Evolutionary conservation across 2,329 filamentous ascomycete genomes (phyloP).

Genomic region (Penicillium sp.): DNA sequence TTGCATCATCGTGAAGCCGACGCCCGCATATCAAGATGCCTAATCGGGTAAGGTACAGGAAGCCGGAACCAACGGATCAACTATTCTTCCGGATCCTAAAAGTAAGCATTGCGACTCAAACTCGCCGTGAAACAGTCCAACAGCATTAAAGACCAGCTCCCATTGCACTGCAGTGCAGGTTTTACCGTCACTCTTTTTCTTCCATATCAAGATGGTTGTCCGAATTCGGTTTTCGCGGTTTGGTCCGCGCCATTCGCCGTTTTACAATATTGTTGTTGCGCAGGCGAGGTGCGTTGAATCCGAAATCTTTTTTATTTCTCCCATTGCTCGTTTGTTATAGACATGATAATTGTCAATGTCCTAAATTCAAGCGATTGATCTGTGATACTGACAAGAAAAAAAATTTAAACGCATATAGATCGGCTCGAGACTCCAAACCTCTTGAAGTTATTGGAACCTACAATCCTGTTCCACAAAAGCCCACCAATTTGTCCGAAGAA

Average conservation of each 20-base stretch:
- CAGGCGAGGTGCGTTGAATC: constrained; percentile 69
- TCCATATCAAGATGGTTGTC: constrained; percentile 67
- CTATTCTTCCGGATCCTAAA: constrained; percentile 6
- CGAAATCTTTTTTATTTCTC: neutral
- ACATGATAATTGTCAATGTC: neutral
- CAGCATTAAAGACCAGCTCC: too few relatives aligned
- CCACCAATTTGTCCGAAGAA: constrained; percentile 47
- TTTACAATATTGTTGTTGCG: constrained; percentile 96
- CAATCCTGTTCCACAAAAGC: constrained; percentile 56
- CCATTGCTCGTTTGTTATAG: too few relatives aligned
- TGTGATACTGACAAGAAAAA: constrained; percentile 3
- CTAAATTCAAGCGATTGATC: neutral
- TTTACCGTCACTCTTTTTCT: neutral
- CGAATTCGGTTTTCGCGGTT: constrained; percentile 93
- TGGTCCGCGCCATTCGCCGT: constrained; percentile 78
- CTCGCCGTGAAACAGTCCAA: neutral
- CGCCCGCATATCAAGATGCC: constrained; percentile 5
- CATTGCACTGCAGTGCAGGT: neutral
- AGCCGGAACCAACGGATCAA: constrained; percentile 24
- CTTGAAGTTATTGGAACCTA: constrained; percentile 82
- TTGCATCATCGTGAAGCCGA: constrained; percentile 19
- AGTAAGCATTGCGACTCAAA: neutral
- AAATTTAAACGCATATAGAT: constrained; percentile 48
- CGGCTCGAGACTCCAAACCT: constrained; percentile 80
- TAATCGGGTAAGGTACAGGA: constrained; percentile 7